phyloP scores from a whole-genome alignment of 2,329 filamentous ascomycete genomes.

The Colletotrichum ledebouriae region DNA sequence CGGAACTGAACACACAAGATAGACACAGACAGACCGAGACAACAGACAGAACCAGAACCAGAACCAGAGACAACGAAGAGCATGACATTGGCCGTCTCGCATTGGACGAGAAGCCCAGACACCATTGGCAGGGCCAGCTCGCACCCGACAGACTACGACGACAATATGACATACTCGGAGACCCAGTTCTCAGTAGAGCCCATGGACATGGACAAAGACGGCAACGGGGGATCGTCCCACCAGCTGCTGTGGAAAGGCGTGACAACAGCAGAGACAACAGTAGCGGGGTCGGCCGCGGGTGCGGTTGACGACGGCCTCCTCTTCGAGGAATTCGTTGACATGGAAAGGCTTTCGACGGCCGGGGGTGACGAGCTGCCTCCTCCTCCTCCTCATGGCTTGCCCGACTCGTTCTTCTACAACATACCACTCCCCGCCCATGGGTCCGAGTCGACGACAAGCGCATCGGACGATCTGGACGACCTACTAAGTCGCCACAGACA shows the following conservation, averaged over 20 bases:
- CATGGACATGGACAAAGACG: constrained; percentile 41
- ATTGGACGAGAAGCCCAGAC: constrained; percentile 41
- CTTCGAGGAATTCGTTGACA: constrained; percentile 48
- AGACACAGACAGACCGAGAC: constrained; percentile 21
- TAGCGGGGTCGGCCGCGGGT: constrained; percentile 24
- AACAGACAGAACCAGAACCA: constrained; percentile 11
- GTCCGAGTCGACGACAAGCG: constrained; percentile 39
- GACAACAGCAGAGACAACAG: constrained; percentile 29
- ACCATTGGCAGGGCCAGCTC: constrained; percentile 36
- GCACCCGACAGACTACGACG: constrained; percentile 33
- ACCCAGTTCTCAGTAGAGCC: constrained; percentile 41
- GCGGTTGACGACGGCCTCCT: constrained; percentile 44
- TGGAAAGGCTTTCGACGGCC: constrained; percentile 44
- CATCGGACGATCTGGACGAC: constrained; percentile 43
- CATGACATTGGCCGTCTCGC: constrained; percentile 42
- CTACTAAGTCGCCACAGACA: constrained; percentile 41
- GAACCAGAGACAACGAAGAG: constrained; percentile 22
- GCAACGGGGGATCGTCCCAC: constrained; percentile 37
- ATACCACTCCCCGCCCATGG: constrained; percentile 39
- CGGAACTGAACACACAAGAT: constrained; percentile 28
- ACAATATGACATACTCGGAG: constrained; percentile 38
- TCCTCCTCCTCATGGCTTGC: constrained; percentile 8
- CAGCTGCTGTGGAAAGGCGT: constrained; percentile 34
- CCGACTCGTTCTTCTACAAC: constrained; percentile 44
- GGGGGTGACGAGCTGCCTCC: constrained; percentile 36